Evolutionary conservation across 2,329 filamentous ascomycete species (phyloP), one percentile per base, ranked within the genome.

Genomic region (Ophiostoma sp.): DNA sequence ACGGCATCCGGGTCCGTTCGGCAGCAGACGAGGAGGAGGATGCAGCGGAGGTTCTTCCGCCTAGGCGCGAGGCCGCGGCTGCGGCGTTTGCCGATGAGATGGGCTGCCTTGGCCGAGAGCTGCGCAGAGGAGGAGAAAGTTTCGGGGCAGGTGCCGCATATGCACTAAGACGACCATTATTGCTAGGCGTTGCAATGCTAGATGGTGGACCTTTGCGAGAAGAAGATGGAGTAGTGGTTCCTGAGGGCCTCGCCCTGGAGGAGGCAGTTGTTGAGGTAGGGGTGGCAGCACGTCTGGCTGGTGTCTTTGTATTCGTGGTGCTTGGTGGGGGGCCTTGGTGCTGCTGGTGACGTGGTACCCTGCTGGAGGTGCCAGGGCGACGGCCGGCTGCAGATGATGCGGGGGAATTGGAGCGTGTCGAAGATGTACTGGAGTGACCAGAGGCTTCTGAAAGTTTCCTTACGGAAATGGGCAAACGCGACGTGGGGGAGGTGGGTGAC

Each of bases 81-180:
- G 41, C n/a, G 5, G 64, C 45, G 14, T 64, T 52, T n/a, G 89
- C 89, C 67, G 86, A 82, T 9, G 91, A 92, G 36, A 96, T 88
- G 8, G 90, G 89, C 74, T 92, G 89, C 66, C 92, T 84, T n/a
- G 91, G 91, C 58, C 91, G 84, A 58, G 92, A 95, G 75, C 91
- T 95, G 75, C 92, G 86, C 65, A 96, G 80, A 9, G 89, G 87
- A 3, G 92, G 92, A 0, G 93, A 96, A 45, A 89, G 83, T 75
- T 91, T 92, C 0, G 90, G 86, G 18, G 83, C 82, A 60, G 90
- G 86, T 45, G 86, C 81, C 69, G 89, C 85, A 76, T 90, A 91
- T 52, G 91, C 90, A 73, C 89, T 88, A 12, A 95, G 82, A 66
- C 86, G 83, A 73, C 82, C 87, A 73, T 82, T 85, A 70, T 81